Evolutionary conservation across 345 rosid genomes (phyloP).

Genomic region (Acer campestre): DNA sequence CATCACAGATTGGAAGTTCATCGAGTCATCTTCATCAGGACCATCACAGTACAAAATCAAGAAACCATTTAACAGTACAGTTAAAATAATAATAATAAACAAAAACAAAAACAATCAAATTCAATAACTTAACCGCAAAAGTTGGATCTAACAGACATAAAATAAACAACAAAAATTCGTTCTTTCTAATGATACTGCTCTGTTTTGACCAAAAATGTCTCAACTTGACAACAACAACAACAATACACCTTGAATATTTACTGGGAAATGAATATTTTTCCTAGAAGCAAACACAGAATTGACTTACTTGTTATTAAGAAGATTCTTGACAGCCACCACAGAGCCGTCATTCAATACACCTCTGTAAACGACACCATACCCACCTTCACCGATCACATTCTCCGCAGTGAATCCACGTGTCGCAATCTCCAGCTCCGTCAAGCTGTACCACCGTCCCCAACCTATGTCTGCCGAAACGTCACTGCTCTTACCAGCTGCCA

Average conservation of each 20-base stretch:
- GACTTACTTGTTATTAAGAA: constrained; percentile 86
- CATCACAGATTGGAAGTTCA: constrained; percentile 8
- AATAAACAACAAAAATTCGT: not conserved
- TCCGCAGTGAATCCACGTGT: constrained; percentile 79
- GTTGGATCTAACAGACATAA: constrained; percentile 28
- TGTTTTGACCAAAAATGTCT: constrained; percentile 2
- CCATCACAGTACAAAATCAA: constrained; percentile 6
- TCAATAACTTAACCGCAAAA: constrained; percentile 6
- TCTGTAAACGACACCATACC: constrained; percentile 84
- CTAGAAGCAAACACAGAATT: constrained; percentile 25
- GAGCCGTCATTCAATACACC: constrained; percentile 77
- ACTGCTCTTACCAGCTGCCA: constrained; percentile 43
- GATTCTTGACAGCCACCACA: constrained; percentile 86
- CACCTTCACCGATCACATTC: constrained; percentile 93
- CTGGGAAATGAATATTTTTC: constrained; percentile 26
- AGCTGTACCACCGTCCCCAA: constrained; percentile 90
- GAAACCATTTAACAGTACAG: not conserved
- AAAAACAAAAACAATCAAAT: not conserved
- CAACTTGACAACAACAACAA: not conserved
- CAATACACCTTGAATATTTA: not conserved
- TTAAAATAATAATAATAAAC: not conserved
- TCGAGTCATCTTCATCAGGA: not conserved
- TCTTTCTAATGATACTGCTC: not conserved
- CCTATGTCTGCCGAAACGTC: constrained; percentile 72
- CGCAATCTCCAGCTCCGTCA: constrained; percentile 86